These are phyloP conservation scores for Aspergillus sclerotialis DNA, from an alignment of 2,329 filamentous ascomycete genomes.

Conservation along the genomic window DNA sequence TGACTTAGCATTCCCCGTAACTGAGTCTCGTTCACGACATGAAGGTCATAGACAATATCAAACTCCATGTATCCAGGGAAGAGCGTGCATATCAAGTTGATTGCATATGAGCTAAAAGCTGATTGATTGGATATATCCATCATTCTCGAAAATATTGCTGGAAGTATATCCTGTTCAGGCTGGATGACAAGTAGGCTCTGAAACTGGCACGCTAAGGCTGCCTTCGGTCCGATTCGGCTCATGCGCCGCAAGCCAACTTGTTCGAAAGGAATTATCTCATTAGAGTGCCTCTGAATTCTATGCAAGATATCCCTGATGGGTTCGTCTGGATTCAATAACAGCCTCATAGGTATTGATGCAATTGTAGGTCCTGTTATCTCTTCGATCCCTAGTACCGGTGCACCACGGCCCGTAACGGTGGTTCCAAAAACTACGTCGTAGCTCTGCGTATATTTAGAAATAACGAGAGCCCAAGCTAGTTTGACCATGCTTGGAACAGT, in stretches of 20 bases:
- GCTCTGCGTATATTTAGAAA: conserved; percentile 1
- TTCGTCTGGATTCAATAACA: neutral
- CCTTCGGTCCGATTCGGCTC: neutral
- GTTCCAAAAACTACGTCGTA: conserved; percentile 4
- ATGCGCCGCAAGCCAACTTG: conserved; percentile 5
- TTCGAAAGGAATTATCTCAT: conserved; percentile 4
- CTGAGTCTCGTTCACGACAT: neutral
- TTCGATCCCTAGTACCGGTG: conserved; percentile 4
- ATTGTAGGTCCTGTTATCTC: conserved; percentile 6
- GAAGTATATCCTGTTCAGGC: neutral
- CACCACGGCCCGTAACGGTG: conserved; percentile 5
- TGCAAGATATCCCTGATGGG: neutral
- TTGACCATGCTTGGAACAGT: neutral
- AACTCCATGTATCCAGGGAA: neutral
- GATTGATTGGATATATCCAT: neutral
- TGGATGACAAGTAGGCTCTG: conserved; percentile 3
- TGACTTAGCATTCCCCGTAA: conserved; percentile 2
- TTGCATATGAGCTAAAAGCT: neutral
- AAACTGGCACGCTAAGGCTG: conserved; percentile 2
- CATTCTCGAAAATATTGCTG: neutral
- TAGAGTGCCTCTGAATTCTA: neutral
- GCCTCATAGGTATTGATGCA: conserved; percentile 5
- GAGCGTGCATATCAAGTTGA: neutral
- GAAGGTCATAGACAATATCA: conserved; percentile 1
- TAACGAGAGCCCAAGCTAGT: conserved; percentile 4